A percentile compares a stretch with the other conserved stretches of the same genome.
Evolutionary conservation across 345 rosid species (phyloP).

Genomic region (Xanthoceras sorbifolium): DNA sequence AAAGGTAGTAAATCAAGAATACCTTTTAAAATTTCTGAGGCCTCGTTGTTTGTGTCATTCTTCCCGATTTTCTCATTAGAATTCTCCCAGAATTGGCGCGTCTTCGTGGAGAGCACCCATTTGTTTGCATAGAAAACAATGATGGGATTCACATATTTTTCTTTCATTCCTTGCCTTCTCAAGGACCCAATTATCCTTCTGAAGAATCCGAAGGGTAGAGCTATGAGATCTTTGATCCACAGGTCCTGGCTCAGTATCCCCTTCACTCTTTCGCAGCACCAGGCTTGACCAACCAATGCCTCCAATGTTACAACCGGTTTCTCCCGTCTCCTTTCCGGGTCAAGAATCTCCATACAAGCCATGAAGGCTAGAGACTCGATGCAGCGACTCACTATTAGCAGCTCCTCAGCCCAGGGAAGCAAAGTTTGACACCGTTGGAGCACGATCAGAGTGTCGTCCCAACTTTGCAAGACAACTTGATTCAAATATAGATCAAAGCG

Average conservation of each 20-base stretch:
- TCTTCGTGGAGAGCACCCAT: conserved; percentile 49
- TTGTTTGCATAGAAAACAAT: conserved; percentile 63
- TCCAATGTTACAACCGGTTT: conserved; percentile 57
- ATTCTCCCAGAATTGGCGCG: conserved; percentile 45
- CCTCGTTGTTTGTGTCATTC: conserved; percentile 15
- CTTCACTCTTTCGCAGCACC: conserved; percentile 53
- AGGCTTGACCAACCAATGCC: conserved; percentile 45
- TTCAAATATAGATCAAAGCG: conserved; percentile 73
- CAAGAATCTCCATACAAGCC: conserved; percentile 92
- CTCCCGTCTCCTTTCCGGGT: conserved; percentile 70
- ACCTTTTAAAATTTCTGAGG: conserved; percentile 45
- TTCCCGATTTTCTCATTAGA: conserved; percentile 29
- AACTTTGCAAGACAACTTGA: conserved; percentile 77
- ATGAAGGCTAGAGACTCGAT: conserved; percentile 78
- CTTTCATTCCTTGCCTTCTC: conserved; percentile 89
- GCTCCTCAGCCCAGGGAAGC: conserved; percentile 62
- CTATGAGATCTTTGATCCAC: conserved; percentile 78
- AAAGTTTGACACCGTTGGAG: conserved; percentile 60
- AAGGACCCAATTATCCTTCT: conserved; percentile 67
- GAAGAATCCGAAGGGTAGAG: conserved; percentile 69
- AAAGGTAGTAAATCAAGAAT: conserved; percentile 58
- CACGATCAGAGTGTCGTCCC: conserved; percentile 74
- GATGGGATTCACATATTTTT: conserved; percentile 65
- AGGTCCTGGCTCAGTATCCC: conserved; percentile 50
- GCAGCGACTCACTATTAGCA: conserved; percentile 77